A percentile compares a stretch with the other conserved stretches of the same genome.
These are phyloP conservation scores for Coemansia sp. DNA, from an alignment of 192 early-diverging fungal genomes.

Conservation along the genomic window DNA sequence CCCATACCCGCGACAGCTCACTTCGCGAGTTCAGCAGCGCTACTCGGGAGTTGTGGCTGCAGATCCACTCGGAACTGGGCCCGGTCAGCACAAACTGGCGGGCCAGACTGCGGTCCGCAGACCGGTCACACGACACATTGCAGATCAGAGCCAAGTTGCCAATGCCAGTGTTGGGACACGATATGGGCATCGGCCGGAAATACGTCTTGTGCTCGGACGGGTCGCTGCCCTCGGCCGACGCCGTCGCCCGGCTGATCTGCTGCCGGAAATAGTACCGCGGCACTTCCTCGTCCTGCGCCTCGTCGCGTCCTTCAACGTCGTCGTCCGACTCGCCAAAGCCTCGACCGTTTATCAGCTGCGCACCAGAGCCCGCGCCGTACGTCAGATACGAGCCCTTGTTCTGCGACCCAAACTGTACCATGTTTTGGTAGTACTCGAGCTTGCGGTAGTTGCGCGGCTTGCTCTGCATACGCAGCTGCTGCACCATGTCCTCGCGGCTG, in stretches of 20 bases:
- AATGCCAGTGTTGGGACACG: constrained; percentile 19
- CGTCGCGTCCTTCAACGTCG: constrained; percentile 27
- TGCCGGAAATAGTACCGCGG: constrained; percentile 49
- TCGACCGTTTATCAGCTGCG: background rate
- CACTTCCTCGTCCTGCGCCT: constrained; percentile 36
- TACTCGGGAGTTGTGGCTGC: constrained; percentile 35
- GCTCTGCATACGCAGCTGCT: constrained; percentile 32
- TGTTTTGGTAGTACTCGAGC: constrained; percentile 34
- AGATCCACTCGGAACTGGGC: constrained; percentile 23
- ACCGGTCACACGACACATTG: constrained; percentile 18
- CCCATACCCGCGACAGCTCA: constrained; percentile 38
- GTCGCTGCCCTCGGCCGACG: constrained; percentile 10
- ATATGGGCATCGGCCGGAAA: constrained; percentile 8
- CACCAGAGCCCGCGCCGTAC: constrained; percentile 9
- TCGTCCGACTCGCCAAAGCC: constrained; percentile 19
- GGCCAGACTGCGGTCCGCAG: constrained; percentile 31
- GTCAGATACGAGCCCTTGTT: constrained; percentile 29
- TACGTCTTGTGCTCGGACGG: constrained; percentile 7
- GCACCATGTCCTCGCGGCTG: constrained; percentile 37
- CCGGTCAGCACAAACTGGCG: constrained; percentile 34
- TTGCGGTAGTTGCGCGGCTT: constrained; percentile 40
- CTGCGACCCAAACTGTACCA: constrained; percentile 40
- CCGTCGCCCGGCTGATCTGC: constrained; percentile 11
- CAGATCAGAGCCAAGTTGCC: constrained; percentile 41
- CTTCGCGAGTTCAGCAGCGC: constrained; percentile 13